These are phyloP conservation scores for Penicillium nordicum DNA, from an alignment of 2,329 filamentous ascomycete species.

Conservation along the genomic window DNA sequence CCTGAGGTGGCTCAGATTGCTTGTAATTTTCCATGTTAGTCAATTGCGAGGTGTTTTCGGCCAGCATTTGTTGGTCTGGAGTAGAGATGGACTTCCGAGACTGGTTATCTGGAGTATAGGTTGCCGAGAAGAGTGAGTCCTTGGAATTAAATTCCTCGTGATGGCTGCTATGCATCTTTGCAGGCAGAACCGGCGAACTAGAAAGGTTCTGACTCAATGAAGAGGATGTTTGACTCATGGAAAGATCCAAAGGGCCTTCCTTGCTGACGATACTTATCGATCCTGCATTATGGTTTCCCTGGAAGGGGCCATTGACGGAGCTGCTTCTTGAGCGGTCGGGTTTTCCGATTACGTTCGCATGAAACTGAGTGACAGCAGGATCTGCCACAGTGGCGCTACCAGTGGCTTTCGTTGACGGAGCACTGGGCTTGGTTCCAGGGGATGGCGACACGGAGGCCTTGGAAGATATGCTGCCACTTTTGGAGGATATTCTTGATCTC, in stretches of 20 bases:
- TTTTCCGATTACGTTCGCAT: slow-evolving; percentile 37
- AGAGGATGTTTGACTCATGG: slow-evolving; percentile 31
- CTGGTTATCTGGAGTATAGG: slow-evolving; percentile 21
- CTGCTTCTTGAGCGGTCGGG: slow-evolving; percentile 29
- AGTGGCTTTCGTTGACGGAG: slow-evolving; percentile 35
- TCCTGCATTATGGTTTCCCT: slow-evolving; percentile 30
- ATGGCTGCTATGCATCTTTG: slow-evolving; percentile 28
- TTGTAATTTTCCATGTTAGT: slow-evolving; percentile 23
- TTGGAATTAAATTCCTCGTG: slow-evolving; percentile 28
- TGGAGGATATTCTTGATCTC: slow-evolving; percentile 41
- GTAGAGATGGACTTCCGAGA: slow-evolving; percentile 21
- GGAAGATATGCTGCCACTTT: slow-evolving; percentile 42
- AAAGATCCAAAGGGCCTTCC: slow-evolving; percentile 29
- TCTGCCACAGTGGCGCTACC: slow-evolving; percentile 39
- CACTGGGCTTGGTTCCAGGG: slow-evolving; percentile 38
- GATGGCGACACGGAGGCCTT: slow-evolving; percentile 41
- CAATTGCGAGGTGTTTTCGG: slow-evolving; percentile 30
- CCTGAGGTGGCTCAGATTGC: slow-evolving; percentile 25
- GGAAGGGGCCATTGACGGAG: slow-evolving; percentile 32
- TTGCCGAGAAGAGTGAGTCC: slow-evolving; percentile 19
- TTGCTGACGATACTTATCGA: slow-evolving; percentile 29
- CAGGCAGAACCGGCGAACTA: slow-evolving; percentile 35
- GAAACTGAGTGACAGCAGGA: slow-evolving; percentile 46
- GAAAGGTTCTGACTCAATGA: slow-evolving; percentile 28
- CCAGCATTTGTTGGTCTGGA: slow-evolving; percentile 25